Conservation (phyloP, 202 grass and related monocot species). For the Zizania palustris region DNA sequence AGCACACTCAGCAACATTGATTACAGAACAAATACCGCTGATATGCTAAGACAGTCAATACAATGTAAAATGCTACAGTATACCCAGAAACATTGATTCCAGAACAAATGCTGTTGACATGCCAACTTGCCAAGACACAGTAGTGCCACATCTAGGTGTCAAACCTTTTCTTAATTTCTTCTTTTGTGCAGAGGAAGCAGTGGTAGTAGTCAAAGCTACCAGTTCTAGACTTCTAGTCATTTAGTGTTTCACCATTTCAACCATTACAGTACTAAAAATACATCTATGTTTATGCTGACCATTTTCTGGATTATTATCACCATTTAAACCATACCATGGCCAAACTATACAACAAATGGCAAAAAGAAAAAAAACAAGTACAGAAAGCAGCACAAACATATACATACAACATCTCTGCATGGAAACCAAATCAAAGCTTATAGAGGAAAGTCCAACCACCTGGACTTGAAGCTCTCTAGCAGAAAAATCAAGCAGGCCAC, state of each 20-base stretch:
- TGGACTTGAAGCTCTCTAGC: constrained; percentile 96
- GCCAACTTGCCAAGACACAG: not conserved
- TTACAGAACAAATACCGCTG: constrained; percentile 30
- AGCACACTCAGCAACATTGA: constrained; percentile 13
- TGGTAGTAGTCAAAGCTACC: constrained; percentile 34
- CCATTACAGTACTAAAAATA: not conserved
- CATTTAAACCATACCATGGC: constrained; percentile 12
- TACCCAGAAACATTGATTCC: constrained; percentile 17
- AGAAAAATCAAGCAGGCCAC: constrained; percentile 89
- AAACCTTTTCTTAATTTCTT: not conserved
- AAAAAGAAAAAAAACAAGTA: constrained; percentile 13
- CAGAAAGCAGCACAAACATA: constrained; percentile 28
- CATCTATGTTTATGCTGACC: constrained; percentile 2
- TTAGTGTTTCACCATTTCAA: constrained; percentile 32
- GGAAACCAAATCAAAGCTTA: constrained; percentile 31
- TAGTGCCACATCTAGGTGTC: constrained; percentile 4
- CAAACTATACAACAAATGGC: constrained; percentile 18
- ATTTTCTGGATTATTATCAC: constrained; percentile 21
- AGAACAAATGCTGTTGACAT: constrained; percentile 30
- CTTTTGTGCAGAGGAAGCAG: constrained; percentile 19
- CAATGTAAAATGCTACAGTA: not conserved
- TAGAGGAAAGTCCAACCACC: constrained; percentile 49
- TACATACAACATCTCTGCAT: constrained; percentile 21
- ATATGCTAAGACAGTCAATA: not conserved
- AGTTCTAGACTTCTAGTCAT: not conserved